Evolutionary conservation across 441 rosid species (phyloP).

Genomic region (Kokia cookei): DNA sequence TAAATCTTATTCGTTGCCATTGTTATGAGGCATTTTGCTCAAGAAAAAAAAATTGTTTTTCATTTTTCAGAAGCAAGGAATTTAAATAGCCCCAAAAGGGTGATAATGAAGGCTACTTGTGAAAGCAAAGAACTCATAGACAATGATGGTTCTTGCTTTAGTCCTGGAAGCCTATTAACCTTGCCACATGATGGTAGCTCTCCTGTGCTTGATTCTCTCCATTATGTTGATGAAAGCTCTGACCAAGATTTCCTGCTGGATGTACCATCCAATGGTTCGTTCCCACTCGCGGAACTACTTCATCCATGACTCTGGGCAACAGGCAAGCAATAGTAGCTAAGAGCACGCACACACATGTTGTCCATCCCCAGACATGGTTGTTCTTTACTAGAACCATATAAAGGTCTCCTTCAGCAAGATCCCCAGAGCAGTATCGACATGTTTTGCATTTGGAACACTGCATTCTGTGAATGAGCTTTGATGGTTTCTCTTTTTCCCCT

Average conservation of each 20-base stretch:
- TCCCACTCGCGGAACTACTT: slow-evolving; percentile 91
- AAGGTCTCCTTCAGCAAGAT: slow-evolving; percentile 27
- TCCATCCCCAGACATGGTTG: slow-evolving; percentile 28
- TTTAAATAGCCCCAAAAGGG: slow-evolving; percentile 64
- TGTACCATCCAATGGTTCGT: slow-evolving; percentile 74
- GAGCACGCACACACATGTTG: slow-evolving; percentile 29
- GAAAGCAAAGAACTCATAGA: slow-evolving; percentile 58
- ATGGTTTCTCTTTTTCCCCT: slow-evolving; percentile 28
- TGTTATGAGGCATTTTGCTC: not conserved
- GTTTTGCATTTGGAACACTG: slow-evolving; percentile 30
- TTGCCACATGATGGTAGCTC: slow-evolving; percentile 66
- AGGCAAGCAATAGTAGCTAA: slow-evolving; percentile 52
- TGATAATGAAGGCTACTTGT: slow-evolving; percentile 36
- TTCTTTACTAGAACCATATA: slow-evolving; percentile 21
- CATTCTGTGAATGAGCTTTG: slow-evolving; percentile 38
- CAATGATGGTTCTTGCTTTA: slow-evolving; percentile 63
- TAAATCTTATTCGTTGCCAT: not conserved
- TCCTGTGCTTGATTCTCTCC: slow-evolving; percentile 50
- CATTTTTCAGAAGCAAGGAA: slow-evolving; percentile 44
- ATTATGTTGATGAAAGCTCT: slow-evolving; percentile 50
- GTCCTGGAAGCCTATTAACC: slow-evolving; percentile 67
- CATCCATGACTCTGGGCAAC: slow-evolving; percentile 41
- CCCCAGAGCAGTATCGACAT: slow-evolving; percentile 23
- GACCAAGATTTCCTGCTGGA: slow-evolving; percentile 84
- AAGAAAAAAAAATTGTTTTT: not conserved